Evolutionary conservation across 768 basidiomycete genomes (phyloP).

Genomic region (Rhodotorula taiwanensis): DNA sequence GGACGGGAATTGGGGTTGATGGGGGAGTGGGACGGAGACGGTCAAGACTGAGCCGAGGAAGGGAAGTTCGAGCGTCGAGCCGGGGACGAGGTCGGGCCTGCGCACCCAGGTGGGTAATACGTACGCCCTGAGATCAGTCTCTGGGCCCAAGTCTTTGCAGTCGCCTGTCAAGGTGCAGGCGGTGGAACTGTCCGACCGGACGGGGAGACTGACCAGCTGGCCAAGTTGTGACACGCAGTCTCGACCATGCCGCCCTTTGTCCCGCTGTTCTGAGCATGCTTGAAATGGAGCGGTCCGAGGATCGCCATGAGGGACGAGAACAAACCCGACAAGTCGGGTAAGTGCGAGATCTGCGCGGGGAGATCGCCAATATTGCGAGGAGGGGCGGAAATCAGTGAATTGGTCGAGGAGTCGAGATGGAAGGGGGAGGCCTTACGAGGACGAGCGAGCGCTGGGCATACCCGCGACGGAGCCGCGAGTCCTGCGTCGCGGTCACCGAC

Average conservation of each 20-base stretch:
- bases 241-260: constrained; percentile 35
- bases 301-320: constrained; percentile 62
- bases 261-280: constrained; percentile 9
- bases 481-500: constrained; percentile 47
- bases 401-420: not conserved
- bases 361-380: no score
- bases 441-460: constrained; percentile 72
- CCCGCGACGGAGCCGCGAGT: constrained; percentile 63
- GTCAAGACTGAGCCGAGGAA: constrained; percentile 58
- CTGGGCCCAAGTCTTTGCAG: no score
- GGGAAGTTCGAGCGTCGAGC: constrained; percentile 65
- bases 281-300: constrained; percentile 60
- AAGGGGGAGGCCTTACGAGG: constrained; percentile 44
- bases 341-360: constrained; percentile 50
- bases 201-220: constrained; percentile 17
- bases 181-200: not conserved
- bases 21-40: constrained; percentile 18
- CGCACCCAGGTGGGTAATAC: constrained; percentile 53
- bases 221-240: constrained; percentile 34
- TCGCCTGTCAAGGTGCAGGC: not conserved
- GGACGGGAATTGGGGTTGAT: constrained; percentile 18
- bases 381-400: not conserved
- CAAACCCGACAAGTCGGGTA: constrained; percentile 60
- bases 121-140: not conserved
- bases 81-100: constrained; percentile 71